Conservation (phyloP, 148 eudicot species). For the Rhododendron griersonianum region DNA sequence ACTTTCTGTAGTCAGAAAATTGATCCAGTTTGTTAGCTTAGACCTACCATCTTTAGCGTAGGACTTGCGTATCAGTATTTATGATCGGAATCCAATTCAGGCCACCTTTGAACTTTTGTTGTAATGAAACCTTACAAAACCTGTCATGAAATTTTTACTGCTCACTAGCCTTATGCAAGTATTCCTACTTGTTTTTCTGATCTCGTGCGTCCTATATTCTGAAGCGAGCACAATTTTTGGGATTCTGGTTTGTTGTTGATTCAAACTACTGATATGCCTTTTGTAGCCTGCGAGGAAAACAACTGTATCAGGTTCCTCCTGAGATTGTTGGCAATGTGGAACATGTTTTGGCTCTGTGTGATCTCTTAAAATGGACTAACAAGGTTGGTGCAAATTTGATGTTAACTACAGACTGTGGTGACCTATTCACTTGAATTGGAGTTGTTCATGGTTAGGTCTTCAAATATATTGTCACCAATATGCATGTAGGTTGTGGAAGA, state of each 20-base stretch:
- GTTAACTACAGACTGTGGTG: neutral
- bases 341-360: conserved; percentile 64
- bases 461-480: neutral
- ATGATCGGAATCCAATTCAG: neutral
- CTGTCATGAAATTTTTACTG: conserved; percentile 1
- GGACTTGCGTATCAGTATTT: neutral
- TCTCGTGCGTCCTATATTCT: neutral
- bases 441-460: neutral
- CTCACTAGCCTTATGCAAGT: neutral
- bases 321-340: conserved; percentile 64
- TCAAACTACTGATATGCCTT: neutral
- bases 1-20: neutral
- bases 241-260: conserved; percentile 1
- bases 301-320: conserved; percentile 64
- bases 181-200: neutral
- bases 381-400: conserved; percentile 31
- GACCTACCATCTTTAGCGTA: neutral
- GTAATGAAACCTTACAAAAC: neutral
- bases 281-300: conserved; percentile 82
- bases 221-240: neutral
- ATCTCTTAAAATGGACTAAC: conserved; percentile 42
- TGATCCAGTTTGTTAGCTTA: neutral
- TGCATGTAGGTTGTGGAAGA: conserved; percentile 75
- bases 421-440: neutral
- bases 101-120: neutral